Evolutionary conservation across 2,329 filamentous ascomycete species (phyloP), one percentile per base, ranked within the genome.

Genomic region (Stemphylium beticola): DNA sequence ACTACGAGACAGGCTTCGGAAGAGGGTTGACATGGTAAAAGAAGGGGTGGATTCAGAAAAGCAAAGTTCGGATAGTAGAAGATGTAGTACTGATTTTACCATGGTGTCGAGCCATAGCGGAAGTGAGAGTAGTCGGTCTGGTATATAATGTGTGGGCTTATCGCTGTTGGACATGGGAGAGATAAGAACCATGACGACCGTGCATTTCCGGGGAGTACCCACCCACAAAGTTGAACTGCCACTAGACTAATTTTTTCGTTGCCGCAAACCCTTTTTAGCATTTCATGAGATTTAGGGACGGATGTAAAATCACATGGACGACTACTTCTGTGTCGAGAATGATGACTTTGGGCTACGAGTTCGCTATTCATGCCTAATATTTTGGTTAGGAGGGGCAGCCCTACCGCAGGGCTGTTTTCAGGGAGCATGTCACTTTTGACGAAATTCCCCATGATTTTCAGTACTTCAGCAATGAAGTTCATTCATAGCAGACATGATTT

Each of bases 1-100:
- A 4, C 55, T 80, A 38, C 70, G 69, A 57, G 56, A 66, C 18
- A 66, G 73, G 32, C 44, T 79, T 15, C 57, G 53, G 46, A 62
- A 58, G 39, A 64, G 58, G 18, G 32, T 58, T 4, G 59, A 61
- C 26, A 39, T 39, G 12, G 53, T 51, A 45, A 43, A n/a, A 34
- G 38, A 36, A 14, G 24, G 42, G 41, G 38, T 12, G 24, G 36
- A 39, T n/a, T 20, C 44, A 15, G 50, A 49, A 11, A 52, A 52
- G 31, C 49, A 50, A 37, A 48, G 56, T 11, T 8, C 53, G 40
- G 55, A 65, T 7, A 68, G 66, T 49, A 37, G 43, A 34, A 58
- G 51, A 24, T 66, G 62, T 31, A 69, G 65, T 46, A 55, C 62
- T 29, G 62, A 69, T 22, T 57, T 58, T 31, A 68, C 67, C 3